phyloP scores from a whole-genome alignment of 345 rosid species.

The Eucalyptus cloeziana region DNA sequence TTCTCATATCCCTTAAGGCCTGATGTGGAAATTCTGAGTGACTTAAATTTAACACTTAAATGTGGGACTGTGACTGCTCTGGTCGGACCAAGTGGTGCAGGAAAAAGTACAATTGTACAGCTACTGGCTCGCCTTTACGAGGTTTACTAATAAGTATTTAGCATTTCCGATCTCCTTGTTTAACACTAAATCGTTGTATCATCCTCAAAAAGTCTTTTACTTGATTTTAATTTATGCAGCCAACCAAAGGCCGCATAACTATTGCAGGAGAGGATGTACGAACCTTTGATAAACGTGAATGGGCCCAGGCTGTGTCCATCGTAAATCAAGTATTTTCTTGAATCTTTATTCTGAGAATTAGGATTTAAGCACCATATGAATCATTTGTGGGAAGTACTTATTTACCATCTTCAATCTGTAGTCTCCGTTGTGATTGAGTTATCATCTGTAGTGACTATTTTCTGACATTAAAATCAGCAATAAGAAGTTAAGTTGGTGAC shows the following conservation, averaged over 20 bases:
- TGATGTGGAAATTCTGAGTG: constrained; percentile 61
- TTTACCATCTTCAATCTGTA: neutral
- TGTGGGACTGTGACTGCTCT: constrained; percentile 86
- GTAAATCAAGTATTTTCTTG: constrained; percentile 67
- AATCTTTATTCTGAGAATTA: neutral
- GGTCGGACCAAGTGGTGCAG: constrained; percentile 96
- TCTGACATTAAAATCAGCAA: neutral
- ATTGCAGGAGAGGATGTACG: constrained; percentile 90
- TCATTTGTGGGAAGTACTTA: neutral
- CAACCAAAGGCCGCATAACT: constrained; percentile 75
- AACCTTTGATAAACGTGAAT: constrained; percentile 82
- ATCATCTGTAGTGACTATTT: neutral
- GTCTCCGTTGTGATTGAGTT: neutral
- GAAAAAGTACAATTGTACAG: constrained; percentile 94
- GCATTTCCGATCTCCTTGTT: neutral
- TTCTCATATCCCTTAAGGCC: constrained; percentile 89
- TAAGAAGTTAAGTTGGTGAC: neutral
- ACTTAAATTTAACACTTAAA: constrained; percentile 57
- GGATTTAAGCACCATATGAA: neutral
- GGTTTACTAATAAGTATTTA: constrained; percentile 17
- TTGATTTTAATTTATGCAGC: constrained; percentile 37
- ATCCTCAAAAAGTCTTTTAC: neutral
- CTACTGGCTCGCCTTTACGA: constrained; percentile 90
- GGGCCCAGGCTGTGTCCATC: constrained; percentile 84
- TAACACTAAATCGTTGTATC: neutral